Percentiles rank a stretch among this genome's conserved stretches.
phyloP scores from a whole-genome alignment of 257 asterid species.

The Mentha longifolia region DNA sequence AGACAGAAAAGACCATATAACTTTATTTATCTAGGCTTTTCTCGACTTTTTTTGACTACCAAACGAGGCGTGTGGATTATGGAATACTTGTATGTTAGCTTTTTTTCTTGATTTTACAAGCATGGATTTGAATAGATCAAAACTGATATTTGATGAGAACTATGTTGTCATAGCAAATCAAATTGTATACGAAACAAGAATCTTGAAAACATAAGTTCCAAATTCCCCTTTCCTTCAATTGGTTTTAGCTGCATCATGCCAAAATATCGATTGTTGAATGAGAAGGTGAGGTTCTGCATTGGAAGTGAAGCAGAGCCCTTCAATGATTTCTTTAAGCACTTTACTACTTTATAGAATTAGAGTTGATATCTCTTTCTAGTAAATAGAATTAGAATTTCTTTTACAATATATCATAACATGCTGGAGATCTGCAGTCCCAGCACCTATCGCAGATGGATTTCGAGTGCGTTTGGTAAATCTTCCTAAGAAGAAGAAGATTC shows the following conservation, averaged over 20 bases:
- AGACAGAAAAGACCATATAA: no score
- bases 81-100: neutral
- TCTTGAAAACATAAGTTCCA: neutral
- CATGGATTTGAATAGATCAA: neutral
- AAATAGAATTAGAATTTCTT: constrained; percentile 4
- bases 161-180: neutral
- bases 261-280: neutral
- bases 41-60: no score
- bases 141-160: neutral
- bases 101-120: constrained; percentile 2
- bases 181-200: neutral
- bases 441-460: constrained; percentile 47
- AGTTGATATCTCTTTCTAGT: neutral
- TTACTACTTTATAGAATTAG: neutral
- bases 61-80: neutral
- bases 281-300: neutral
- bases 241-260: neutral
- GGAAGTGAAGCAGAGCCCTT: neutral
- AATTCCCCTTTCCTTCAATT: neutral
- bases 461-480: constrained; percentile 84
- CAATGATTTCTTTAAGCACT: neutral
- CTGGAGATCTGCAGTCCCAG: constrained; percentile 42
- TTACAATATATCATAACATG: constrained; percentile 6
- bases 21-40: no score
- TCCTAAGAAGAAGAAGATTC: constrained; percentile 90